Evolutionary conservation across 345 rosid species (phyloP), one percentile per base, ranked within the genome.

Genomic region (Boechera stricta): DNA sequence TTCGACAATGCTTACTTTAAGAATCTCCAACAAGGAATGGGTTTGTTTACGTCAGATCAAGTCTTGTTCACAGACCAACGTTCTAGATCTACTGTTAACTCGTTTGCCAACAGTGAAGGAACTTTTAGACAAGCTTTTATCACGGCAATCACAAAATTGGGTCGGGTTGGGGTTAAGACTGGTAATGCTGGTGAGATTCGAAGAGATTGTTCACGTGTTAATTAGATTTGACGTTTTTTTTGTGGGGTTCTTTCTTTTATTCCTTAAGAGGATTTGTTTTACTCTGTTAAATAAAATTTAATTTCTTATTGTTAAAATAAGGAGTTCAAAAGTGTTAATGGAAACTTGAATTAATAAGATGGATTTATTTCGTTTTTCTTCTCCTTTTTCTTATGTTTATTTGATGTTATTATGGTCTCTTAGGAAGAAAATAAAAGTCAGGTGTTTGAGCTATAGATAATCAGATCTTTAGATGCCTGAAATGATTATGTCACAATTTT

Each of bases 1-100:
- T 94, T 94, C 57, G 98, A 94, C 85, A 94, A 94, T 16, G 83
- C 76, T 18, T 94, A 94, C 82, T 94, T 41, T 86, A 64, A 71
- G 75, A 94, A 94, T 79, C 91, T 94, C 18, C 83, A 83, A 36
- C 85, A 77, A 62, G 96, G 97, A 10, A 94, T 4, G 85, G 96
- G 98, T 21, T 67, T 91, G 18, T 88, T 90, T 56, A 71, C 39
- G 18, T 94, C 97, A 2, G 98, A 94, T 69, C 94, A 91, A 73
- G 42, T 82, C 4, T 71, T 94, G 56, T 91, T 86, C 58, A 52
- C 91, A 0, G 98, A 94, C 42, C 7, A 26, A 29, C 87, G 97
- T 65, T 91, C 98, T 1, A 83, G 73, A 69, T 10, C 71, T 18
- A 90, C 91, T 0, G 97, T 91, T 47, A 80, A 86, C 32, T 62